Conservation (phyloP, 169 alveolate species). For the Plasmodium yoelii region DNA sequence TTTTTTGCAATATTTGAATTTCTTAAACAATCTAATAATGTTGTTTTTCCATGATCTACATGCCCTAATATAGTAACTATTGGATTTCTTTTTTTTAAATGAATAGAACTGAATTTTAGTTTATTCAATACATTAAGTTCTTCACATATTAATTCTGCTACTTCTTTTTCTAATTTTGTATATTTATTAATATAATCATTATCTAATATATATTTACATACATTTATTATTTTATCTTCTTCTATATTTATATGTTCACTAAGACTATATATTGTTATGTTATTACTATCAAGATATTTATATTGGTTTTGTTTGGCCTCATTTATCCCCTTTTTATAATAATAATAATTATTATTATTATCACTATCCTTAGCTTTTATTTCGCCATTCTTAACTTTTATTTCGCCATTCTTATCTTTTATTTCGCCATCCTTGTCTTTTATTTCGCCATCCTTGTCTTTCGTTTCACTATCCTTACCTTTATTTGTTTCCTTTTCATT, state of each 20-base stretch:
- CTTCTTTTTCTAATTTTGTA: slow-evolving; percentile 81
- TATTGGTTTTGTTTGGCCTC: too few relatives aligned
- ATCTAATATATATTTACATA: slow-evolving; percentile 94
- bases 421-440: background rate
- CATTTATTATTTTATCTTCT: slow-evolving; percentile 86
- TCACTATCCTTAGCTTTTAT: background rate
- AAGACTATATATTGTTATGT: slow-evolving; percentile 78
- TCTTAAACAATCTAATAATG: slow-evolving; percentile 90
- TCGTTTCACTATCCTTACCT: background rate
- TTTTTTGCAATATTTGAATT: slow-evolving; percentile 84
- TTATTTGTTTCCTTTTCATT: background rate
- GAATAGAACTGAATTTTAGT: slow-evolving; percentile 90
- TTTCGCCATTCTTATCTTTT: background rate
- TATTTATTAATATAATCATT: slow-evolving; percentile 92
- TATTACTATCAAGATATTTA: slow-evolving; percentile 55
- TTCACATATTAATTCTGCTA: slow-evolving; percentile 87
- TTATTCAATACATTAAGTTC: slow-evolving; percentile 92
- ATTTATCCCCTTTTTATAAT: background rate
- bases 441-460: background rate
- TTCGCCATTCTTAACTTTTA: background rate
- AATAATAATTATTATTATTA: too few relatives aligned
- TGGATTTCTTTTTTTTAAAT: slow-evolving; percentile 90
- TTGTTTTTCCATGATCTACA: slow-evolving; percentile 98
- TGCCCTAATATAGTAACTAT: slow-evolving; percentile 97
- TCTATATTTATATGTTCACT: slow-evolving; percentile 90